Conservation (phyloP, 768 basidiomycete genomes). For the Pleurotus sapidus region DNA sequence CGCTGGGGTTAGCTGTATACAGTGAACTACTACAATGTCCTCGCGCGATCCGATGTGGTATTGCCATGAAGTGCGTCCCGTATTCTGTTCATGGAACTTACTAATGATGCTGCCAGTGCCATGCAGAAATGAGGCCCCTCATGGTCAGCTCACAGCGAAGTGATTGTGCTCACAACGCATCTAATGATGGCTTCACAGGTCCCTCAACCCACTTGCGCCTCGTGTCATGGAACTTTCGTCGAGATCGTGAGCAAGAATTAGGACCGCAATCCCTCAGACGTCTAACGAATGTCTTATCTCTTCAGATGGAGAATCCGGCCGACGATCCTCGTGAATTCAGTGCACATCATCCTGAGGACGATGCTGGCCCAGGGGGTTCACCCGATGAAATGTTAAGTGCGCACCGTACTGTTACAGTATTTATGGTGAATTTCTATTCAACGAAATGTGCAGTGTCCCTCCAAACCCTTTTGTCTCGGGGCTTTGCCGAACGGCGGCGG, state of each 20-base stretch:
- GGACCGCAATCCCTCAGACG: background rate
- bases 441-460: conserved; percentile 13
- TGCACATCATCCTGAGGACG: conserved; percentile 24
- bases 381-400: conserved; percentile 46
- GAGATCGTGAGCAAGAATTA: conserved; percentile 54
- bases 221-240: conserved; percentile 79
- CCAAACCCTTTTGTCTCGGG: conserved; percentile 19
- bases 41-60: conserved; percentile 74
- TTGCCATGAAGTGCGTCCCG: conserved; percentile 60
- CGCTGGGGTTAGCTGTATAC: too few species aligned
- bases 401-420: conserved; percentile 24
- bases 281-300: conserved; percentile 4
- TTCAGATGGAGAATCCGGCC: conserved; percentile 67
- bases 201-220: conserved; percentile 81
- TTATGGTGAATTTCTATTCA: background rate
- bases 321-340: conserved; percentile 78
- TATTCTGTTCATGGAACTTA: background rate
- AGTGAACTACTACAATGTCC: conserved; percentile 44
- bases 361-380: conserved; percentile 23
- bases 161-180: conserved; percentile 6
- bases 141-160: conserved; percentile 50
- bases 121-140: conserved; percentile 84
- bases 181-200: conserved; percentile 39
- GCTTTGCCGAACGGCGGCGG: conserved; percentile 8
- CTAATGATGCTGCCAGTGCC: conserved; percentile 53